Evolutionary conservation across 768 basidiomycete genomes (phyloP).

Genomic region (Cystofilobasidium bisporidii): DNA sequence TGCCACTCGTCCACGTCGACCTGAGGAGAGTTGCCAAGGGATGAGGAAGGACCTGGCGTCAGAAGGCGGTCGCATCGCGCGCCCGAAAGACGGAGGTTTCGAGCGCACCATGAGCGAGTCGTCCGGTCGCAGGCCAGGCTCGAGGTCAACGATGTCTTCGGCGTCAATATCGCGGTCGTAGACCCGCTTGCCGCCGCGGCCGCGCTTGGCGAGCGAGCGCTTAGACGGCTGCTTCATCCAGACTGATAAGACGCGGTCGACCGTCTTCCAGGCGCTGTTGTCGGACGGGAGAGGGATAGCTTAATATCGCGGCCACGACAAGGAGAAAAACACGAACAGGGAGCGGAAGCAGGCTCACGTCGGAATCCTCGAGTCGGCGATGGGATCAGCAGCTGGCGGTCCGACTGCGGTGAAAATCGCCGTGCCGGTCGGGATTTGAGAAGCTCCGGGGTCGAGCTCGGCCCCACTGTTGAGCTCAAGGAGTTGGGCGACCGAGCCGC

Average conservation of each 20-base stretch:
- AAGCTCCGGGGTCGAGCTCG: conserved; percentile 1
- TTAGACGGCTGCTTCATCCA: conserved; percentile 42
- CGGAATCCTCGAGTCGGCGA: conserved; percentile 68
- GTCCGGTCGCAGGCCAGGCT: conserved; percentile 58
- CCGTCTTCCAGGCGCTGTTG: conserved; percentile 45
- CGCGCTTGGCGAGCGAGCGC: conserved; percentile 37
- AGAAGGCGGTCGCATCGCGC: not conserved
- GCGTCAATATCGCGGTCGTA: conserved; percentile 6
- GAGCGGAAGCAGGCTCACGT: conserved; percentile 31
- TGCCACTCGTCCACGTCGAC: conserved; percentile 53
- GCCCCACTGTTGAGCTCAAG: conserved; percentile 26
- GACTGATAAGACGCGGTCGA: conserved; percentile 85
- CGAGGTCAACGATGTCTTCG: conserved; percentile 42
- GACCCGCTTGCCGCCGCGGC: conserved; percentile 30
- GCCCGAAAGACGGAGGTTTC: too few species aligned
- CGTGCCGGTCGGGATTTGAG: conserved; percentile 1
- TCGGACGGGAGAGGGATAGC: not conserved
- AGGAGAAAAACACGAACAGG: not conserved
- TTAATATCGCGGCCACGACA: too few species aligned
- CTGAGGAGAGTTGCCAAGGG: not conserved
- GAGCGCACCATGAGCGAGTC: conserved; percentile 48
- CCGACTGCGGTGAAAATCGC: conserved; percentile 29
- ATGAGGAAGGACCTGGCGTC: not conserved
- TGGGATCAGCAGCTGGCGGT: conserved; percentile 47
- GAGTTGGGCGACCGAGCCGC: conserved; percentile 35